These are phyloP conservation scores for Blepharisma stoltei DNA, from an alignment of 73 alveolate genomes.

Conservation along the genomic window DNA sequence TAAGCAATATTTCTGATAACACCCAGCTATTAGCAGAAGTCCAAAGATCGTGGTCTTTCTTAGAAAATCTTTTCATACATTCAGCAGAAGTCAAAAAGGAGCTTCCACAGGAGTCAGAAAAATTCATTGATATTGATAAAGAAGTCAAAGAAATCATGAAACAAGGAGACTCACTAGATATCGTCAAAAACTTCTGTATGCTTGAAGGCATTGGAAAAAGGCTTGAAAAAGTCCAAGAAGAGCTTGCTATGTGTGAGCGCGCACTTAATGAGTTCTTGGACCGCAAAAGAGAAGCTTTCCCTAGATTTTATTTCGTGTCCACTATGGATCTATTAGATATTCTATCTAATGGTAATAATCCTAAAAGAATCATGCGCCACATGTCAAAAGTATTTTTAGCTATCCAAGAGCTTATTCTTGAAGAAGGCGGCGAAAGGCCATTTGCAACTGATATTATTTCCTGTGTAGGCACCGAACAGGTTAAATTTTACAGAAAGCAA, in stretches of 20 bases:
- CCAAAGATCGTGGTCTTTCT: conserved; percentile 89
- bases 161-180: conserved; percentile 80
- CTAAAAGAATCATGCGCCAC: conserved; percentile 91
- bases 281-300: conserved; percentile 99
- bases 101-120: conserved; percentile 99
- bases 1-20: conserved; percentile 86
- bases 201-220: conserved; percentile 74
- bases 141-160: conserved; percentile 93
- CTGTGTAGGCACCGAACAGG: conserved; percentile 98
- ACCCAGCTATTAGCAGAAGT: conserved; percentile 94
- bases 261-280: conserved; percentile 99
- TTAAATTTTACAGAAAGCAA: conserved; percentile 90
- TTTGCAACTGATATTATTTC: conserved; percentile 96
- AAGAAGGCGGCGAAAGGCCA: conserved; percentile 95
- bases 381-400: conserved; percentile 81
- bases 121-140: conserved; percentile 92
- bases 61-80: conserved; percentile 99
- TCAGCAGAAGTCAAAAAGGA: conserved; percentile 99
- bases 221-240: conserved; percentile 90
- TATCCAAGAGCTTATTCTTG: conserved; percentile 52
- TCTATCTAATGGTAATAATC: conserved; percentile 99
- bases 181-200: conserved; percentile 90
- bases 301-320: conserved; percentile 99
- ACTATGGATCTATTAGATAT: conserved; percentile 99
- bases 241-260: conserved; percentile 97